Evolutionary conservation across 192 early-diverging fungal genomes (phyloP), one percentile per base, ranked within the genome.

Genomic region (Entophlyctis luteolus): DNA sequence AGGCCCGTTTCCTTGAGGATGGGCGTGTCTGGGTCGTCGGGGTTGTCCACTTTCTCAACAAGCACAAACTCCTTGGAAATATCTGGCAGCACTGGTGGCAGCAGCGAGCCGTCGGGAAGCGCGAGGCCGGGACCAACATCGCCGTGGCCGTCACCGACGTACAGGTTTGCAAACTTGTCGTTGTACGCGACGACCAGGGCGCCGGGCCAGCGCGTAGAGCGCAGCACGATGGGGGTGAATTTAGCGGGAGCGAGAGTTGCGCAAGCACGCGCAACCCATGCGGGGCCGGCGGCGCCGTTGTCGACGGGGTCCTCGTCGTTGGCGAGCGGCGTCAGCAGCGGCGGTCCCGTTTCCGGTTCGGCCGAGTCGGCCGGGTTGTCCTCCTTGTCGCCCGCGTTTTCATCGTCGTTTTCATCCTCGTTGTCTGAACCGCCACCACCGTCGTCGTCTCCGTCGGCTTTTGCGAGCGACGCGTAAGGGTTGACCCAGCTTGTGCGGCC

Each of bases 111-210:
- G 35, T 60, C 58, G 38, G 8, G 14, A 1, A 60, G 25, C 6
- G 5, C 27, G 38, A 38, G 8, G 20, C 62, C 62, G 27, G 54
- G 31, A 16, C 28, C 23, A 49, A 55, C 28, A 32, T 77, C 74
- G 25, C 84, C 82, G 22, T 76, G 73, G 1, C 84, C 84, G 55
- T 86, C 83, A 8, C 84, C 84, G n/a, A 86, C 71, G 62, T 86
- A 86, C 42, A 86, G 60, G 62, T 81, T 83, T 6, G 84, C 75
- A 68, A 86, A 86, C 57, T 85, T 85, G 65, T 86, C 84, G 55
- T 80, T 77, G 73, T 83, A 86, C n/a, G 81, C 75, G 10, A 86
- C 67, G 23, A 74, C 65, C 20, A 56, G 65, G 1, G 84, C 82
- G 1, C 84, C 84, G 28, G 84, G 84, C 84, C 84, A 86, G n/a